Conservation (phyloP, 2,329 filamentous ascomycete genomes). For the Stachybotrys chlorohalonatus region DNA sequence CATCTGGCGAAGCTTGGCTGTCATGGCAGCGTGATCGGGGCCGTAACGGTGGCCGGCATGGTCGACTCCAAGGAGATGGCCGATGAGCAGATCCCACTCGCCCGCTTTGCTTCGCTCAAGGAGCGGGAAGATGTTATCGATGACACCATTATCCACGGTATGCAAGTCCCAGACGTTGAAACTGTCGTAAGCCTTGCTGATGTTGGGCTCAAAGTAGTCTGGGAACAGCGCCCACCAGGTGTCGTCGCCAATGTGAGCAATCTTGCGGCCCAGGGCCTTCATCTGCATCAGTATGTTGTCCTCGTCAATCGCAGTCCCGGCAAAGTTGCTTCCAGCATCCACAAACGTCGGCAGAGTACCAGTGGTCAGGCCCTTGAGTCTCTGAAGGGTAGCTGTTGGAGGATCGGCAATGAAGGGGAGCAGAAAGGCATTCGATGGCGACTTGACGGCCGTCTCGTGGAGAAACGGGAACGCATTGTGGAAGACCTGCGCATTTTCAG, state of each 20-base stretch:
- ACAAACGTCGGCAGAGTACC: constrained; percentile 92
- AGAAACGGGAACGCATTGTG: constrained; percentile 84
- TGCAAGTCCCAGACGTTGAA: constrained; percentile 98
- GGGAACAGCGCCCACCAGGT: constrained; percentile 94
- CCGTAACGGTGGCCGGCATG: constrained; percentile 96
- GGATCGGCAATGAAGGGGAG: constrained; percentile 95
- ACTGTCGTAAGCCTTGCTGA: constrained; percentile 86
- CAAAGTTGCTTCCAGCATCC: constrained; percentile 90
- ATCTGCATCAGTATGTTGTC: constrained; percentile 67
- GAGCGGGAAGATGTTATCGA: constrained; percentile 81
- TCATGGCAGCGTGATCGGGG: constrained; percentile 87
- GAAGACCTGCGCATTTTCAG: constrained; percentile 41
- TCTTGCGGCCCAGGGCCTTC: constrained; percentile 55
- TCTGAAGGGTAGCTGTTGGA: constrained; percentile 84
- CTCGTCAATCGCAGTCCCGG: constrained; percentile 90
- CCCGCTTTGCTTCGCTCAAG: constrained; percentile 53
- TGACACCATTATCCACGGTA: constrained; percentile 92
- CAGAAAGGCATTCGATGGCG: constrained; percentile 77
- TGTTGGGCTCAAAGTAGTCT: constrained; percentile 78
- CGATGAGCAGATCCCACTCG: constrained; percentile 91
- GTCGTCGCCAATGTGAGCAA: constrained; percentile 95
- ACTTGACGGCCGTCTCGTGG: constrained; percentile 67
- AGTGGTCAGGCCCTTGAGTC: constrained; percentile 88
- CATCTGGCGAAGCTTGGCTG: constrained; percentile 86
- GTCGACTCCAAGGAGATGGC: constrained; percentile 90